phyloP scores from a whole-genome alignment of 2,329 filamentous ascomycete species.

The Harringtonia lauricola region DNA sequence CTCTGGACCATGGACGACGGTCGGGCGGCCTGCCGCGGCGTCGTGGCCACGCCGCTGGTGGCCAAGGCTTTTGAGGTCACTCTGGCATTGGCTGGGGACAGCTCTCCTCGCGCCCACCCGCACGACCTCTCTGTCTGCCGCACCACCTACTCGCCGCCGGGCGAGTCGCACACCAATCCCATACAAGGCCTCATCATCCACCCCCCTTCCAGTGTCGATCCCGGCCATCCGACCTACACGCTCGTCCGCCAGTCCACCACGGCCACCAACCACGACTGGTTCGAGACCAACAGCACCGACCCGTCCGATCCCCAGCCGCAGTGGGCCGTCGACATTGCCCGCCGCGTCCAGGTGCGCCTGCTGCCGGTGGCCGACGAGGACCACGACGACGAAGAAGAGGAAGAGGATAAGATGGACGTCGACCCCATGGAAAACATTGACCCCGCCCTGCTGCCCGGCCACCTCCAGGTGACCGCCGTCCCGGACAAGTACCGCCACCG shows the following conservation, averaged over 20 bases:
- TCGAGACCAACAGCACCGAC: conserved; percentile 31
- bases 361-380: conserved; percentile 6
- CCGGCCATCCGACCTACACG: conserved; percentile 34
- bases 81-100: conserved; percentile 19
- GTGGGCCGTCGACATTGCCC: conserved; percentile 37
- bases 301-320: conserved; percentile 17
- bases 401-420: not conserved
- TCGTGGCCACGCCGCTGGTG: conserved; percentile 40
- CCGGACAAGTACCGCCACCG: conserved; percentile 36
- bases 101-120: not conserved
- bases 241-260: conserved; percentile 42
- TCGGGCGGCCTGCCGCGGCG: conserved; percentile 34
- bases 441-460: conserved; percentile 15
- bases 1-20: conserved; percentile 27
- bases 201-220: conserved; percentile 19
- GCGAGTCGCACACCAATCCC: conserved; percentile 26
- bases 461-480: conserved; percentile 17
- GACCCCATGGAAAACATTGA: conserved; percentile 9
- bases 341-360: conserved; percentile 25
- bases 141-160: conserved; percentile 27
- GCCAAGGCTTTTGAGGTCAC: conserved; percentile 39
- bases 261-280: conserved; percentile 38
- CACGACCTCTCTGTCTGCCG: conserved; percentile 34
- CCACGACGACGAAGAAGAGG: conserved; percentile 10
- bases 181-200: conserved; percentile 35